phyloP scores from a whole-genome alignment of 495 filamentous ascomycete species.

The Stereocaulon alpinum region DNA sequence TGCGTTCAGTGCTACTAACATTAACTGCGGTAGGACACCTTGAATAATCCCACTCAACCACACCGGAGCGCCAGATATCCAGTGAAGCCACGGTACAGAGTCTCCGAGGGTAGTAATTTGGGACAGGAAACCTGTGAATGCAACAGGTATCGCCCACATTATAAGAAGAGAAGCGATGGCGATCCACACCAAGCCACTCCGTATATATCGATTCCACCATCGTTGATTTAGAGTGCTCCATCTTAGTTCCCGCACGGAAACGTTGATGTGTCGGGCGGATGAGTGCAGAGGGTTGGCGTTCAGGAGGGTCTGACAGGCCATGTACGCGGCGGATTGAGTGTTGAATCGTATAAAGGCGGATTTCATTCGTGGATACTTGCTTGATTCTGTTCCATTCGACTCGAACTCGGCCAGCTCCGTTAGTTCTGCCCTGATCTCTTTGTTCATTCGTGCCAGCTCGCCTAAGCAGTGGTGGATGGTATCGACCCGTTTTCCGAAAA shows the following conservation, averaged over 20 bases:
- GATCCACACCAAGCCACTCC: not conserved
- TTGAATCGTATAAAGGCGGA: constrained; percentile 6
- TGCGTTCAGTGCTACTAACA: not conserved
- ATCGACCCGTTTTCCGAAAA: not conserved
- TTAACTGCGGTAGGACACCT: not conserved
- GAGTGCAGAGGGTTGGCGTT: not conserved
- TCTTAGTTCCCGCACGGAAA: not conserved
- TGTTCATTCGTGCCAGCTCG: not conserved
- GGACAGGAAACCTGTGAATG: constrained; percentile 3
- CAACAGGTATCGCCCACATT: not conserved
- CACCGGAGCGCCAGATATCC: not conserved
- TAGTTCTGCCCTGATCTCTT: not conserved
- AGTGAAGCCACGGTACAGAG: not conserved
- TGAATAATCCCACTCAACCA: not conserved
- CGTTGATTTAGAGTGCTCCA: not conserved
- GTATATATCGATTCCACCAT: not conserved
- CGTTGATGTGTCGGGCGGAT: not conserved
- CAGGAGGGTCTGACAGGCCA: not conserved
- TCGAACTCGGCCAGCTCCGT: not conserved
- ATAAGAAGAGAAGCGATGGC: not conserved
- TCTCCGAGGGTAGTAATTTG: constrained; percentile 1
- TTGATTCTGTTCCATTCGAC: not conserved
- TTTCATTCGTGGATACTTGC: not conserved
- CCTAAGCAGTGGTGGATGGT: not conserved
- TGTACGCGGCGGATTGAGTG: not conserved